These are phyloP conservation scores for Ustilago sp. DNA, from an alignment of 1,284 basidiomycete genomes.

Conservation along the genomic window DNA sequence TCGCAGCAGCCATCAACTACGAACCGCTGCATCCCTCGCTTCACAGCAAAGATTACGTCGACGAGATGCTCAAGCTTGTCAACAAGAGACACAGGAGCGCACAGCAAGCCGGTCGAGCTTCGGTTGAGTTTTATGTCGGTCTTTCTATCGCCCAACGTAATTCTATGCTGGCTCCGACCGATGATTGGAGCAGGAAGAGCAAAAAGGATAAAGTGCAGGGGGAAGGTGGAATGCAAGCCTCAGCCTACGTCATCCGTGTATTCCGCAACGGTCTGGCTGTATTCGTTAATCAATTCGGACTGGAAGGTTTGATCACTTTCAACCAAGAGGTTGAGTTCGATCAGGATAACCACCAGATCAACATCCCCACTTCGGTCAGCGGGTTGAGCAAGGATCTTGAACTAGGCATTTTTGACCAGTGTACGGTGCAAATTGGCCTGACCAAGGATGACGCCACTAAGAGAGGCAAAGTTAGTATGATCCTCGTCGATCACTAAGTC, in stretches of 20 bases:
- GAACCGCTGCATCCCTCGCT: conserved; percentile 84
- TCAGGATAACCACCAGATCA: conserved; percentile 87
- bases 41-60: conserved; percentile 89
- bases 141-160: conserved; percentile 77
- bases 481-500: conserved; percentile 72
- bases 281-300: conserved; percentile 91
- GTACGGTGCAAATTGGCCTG: conserved; percentile 86
- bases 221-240: conserved; percentile 44
- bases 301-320: conserved; percentile 94
- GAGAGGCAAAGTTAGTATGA: conserved; percentile 91
- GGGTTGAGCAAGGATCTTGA: conserved; percentile 51
- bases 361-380: conserved; percentile 73
- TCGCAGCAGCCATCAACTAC: conserved; percentile 89
- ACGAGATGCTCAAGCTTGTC: conserved; percentile 85
- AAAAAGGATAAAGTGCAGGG: background rate
- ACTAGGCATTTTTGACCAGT: conserved; percentile 84
- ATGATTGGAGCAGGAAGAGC: background rate
- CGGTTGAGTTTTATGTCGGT: conserved; percentile 97
- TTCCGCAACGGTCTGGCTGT: conserved; percentile 96
- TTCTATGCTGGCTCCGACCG: conserved; percentile 59
- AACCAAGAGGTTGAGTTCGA: conserved; percentile 88
- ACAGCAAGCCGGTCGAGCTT: conserved; percentile 94
- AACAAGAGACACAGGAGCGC: conserved; percentile 94
- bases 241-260: conserved; percentile 90
- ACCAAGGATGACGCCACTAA: conserved; percentile 96